A percentile compares a stretch with the other conserved stretches of the same genome.
Conservation (phyloP, 2,329 filamentous ascomycete species). For the Xylaria sp. region DNA sequence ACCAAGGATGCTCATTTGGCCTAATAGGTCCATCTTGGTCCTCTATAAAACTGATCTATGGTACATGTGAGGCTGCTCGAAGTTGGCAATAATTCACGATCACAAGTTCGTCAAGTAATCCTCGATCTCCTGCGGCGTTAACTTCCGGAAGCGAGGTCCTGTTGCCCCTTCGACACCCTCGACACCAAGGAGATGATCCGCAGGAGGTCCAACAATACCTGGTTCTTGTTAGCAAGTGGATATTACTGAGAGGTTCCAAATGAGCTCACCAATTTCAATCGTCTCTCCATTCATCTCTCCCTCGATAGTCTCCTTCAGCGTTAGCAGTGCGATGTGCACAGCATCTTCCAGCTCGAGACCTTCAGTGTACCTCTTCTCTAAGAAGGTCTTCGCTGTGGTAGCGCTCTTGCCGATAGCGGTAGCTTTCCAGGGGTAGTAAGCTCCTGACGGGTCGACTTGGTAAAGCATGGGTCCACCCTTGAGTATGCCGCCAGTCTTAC, state of each 20-base stretch:
- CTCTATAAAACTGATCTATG: slow-evolving; percentile 59
- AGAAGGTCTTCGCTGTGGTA: slow-evolving; percentile 97
- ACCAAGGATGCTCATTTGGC: slow-evolving; percentile 44
- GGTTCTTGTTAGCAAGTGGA: slow-evolving; percentile 44
- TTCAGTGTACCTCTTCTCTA: slow-evolving; percentile 99
- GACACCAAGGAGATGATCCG: slow-evolving; percentile 90
- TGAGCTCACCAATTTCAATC: slow-evolving; percentile 89
- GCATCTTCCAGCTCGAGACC: slow-evolving; percentile 97
- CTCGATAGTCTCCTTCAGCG: slow-evolving; percentile 98
- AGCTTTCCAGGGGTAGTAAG: slow-evolving; percentile 99
- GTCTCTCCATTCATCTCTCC: slow-evolving; percentile 99
- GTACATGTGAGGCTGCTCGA: slow-evolving; percentile 55
- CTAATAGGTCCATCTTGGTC: slow-evolving; percentile 51
- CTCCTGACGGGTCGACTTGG: slow-evolving; percentile 98
- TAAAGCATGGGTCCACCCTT: slow-evolving; percentile 98
- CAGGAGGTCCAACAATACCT: slow-evolving; percentile 96
- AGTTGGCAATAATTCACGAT: slow-evolving; percentile 51
- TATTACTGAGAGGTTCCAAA: not conserved
- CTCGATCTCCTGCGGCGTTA: slow-evolving; percentile 98
- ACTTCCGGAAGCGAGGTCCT: slow-evolving; percentile 90
- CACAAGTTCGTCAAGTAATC: slow-evolving; percentile 99
- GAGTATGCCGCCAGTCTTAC: slow-evolving; percentile 93
- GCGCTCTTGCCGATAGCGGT: slow-evolving; percentile 99
- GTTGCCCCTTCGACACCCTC: slow-evolving; percentile 87
- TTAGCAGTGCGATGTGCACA: slow-evolving; percentile 96